A percentile compares a stretch with the other conserved stretches of the same genome.
These are phyloP conservation scores for Colletotrichum theobromicola DNA, from an alignment of 2,329 filamentous ascomycete genomes.

Conservation along the genomic window DNA sequence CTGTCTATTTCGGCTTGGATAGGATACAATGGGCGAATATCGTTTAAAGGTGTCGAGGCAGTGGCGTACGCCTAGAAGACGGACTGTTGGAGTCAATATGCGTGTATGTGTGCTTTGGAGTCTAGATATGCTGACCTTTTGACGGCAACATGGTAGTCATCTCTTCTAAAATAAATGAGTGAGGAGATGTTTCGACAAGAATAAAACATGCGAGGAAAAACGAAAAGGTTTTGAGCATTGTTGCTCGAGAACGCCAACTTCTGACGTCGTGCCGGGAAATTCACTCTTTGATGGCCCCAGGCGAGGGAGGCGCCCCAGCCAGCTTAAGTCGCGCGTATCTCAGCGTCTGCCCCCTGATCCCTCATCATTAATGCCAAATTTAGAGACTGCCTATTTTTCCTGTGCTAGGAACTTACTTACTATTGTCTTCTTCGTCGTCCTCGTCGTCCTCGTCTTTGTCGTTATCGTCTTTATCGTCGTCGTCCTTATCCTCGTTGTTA, in stretches of 20 bases:
- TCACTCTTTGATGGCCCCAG: background rate
- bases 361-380: background rate
- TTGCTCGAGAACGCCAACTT: background rate
- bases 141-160: background rate
- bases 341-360: background rate
- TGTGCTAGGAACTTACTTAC: no score
- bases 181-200: no score
- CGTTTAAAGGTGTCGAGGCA: background rate
- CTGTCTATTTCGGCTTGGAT: fast-evolving
- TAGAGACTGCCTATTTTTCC: no score
- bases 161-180: background rate
- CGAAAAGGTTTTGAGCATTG: background rate
- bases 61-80: background rate
- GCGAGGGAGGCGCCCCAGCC: background rate
- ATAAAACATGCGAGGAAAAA: background rate
- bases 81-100: background rate
- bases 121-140: background rate
- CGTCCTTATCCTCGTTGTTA: no score
- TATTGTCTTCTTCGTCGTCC: no score
- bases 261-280: background rate
- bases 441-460: no score
- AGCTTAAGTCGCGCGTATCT: background rate
- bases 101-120: background rate
- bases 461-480: no score
- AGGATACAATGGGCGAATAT: background rate